phyloP scores from a whole-genome alignment of 371 early-diverging fungal genomes.

The Dichotomocladium elegans region DNA sequence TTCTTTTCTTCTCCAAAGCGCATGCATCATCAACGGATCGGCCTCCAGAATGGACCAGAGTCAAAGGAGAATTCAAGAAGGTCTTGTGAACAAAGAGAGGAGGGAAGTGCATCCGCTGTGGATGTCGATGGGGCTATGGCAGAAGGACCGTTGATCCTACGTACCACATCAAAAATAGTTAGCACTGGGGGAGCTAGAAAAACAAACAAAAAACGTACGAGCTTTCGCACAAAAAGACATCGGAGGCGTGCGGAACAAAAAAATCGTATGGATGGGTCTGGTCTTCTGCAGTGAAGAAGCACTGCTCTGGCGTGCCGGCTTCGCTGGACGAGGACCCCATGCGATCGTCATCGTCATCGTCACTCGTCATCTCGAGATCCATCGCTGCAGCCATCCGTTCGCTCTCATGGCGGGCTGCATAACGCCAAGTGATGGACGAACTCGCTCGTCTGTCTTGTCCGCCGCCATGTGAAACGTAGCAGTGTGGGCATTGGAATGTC shows the following conservation, averaged over 20 bases:
- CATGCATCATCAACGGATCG: constrained; percentile 17
- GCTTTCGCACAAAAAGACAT: constrained; percentile 36
- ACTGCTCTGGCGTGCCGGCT: constrained; percentile 30
- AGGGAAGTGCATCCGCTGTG: constrained; percentile 21
- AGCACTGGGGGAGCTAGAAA: background rate
- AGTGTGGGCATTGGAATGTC: constrained; percentile 51
- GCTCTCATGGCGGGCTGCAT: constrained; percentile 31
- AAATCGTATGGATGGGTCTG: constrained; percentile 4
- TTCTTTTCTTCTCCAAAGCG: too few relatives aligned
- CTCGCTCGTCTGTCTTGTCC: constrained; percentile 8
- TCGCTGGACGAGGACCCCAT: constrained; percentile 17
- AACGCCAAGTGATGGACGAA: constrained; percentile 29
- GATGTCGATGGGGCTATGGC: constrained; percentile 2
- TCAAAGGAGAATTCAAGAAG: constrained; percentile 33
- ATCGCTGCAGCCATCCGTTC: constrained; percentile 21
- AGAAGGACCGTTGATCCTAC: background rate
- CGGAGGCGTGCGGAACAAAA: constrained; percentile 25
- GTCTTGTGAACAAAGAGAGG: constrained; percentile 30
- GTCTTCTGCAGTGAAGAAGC: background rate
- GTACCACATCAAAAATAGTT: background rate
- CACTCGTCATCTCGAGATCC: constrained; percentile 2
- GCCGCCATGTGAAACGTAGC: constrained; percentile 19
- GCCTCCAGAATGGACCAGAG: constrained; percentile 28
- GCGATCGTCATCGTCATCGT: constrained; percentile 22
- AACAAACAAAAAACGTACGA: constrained; percentile 17